These are phyloP conservation scores for Tremella mesenterica DNA, from an alignment of 768 basidiomycete species.

Conservation along the genomic window DNA sequence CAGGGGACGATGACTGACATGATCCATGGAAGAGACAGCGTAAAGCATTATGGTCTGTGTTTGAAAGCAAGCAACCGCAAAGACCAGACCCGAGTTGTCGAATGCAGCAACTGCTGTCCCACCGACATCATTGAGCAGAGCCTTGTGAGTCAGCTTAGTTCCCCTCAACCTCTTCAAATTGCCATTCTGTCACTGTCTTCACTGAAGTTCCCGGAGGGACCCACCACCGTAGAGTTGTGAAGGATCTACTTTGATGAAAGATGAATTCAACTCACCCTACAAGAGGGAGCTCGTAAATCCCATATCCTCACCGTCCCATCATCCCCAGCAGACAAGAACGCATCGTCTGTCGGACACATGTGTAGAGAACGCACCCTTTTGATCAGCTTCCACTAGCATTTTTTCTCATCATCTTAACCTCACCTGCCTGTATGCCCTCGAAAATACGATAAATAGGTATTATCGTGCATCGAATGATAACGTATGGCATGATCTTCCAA, in stretches of 20 bases:
- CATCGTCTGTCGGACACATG: conserved; percentile 84
- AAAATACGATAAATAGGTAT: conserved; percentile 92
- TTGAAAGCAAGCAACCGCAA: conserved; percentile 35
- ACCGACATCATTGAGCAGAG: conserved; percentile 34
- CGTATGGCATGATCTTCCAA: conserved; percentile 81
- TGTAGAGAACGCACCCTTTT: conserved; percentile 73
- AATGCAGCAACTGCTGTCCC: conserved; percentile 36
- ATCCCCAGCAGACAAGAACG: conserved; percentile 87
- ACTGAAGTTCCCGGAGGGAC: too few relatives aligned
- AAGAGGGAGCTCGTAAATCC: conserved; percentile 75
- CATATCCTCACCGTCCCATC: conserved; percentile 93
- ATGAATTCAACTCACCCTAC: conserved; percentile 49
- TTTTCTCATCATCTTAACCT: too few relatives aligned
- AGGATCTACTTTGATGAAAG: too few relatives aligned
- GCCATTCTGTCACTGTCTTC: too few relatives aligned
- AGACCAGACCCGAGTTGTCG: conserved; percentile 33
- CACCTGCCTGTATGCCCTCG: conserved; percentile 74
- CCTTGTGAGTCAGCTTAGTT: conserved; percentile 18
- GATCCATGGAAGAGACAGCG: conserved; percentile 19
- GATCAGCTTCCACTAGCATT: neutral
- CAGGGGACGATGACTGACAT: conserved; percentile 16
- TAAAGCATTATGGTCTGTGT: conserved; percentile 36
- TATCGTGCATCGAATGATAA: conserved; percentile 91
- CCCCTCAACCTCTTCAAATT: too few relatives aligned
- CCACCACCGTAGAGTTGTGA: too few relatives aligned